Evolutionary conservation across 805 yeast genomes (phyloP).

Genomic region (Myxozyma udenii): DNA sequence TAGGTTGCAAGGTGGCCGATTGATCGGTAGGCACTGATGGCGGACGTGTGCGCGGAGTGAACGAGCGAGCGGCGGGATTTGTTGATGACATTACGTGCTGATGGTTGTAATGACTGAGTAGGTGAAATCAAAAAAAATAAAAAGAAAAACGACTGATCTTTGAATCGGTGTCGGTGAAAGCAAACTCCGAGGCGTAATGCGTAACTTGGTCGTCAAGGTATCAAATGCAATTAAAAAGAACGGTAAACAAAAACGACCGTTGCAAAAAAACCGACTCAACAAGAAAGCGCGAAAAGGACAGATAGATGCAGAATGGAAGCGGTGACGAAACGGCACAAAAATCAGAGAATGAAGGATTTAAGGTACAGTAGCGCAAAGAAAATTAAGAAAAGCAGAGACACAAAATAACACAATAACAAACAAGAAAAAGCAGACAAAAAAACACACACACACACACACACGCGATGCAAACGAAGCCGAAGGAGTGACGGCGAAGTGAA

Average conservation of each 20-base stretch:
- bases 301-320: too few species aligned
- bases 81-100: slow-evolving; percentile 7
- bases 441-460: too few species aligned
- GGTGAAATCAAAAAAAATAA: too few species aligned
- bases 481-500: too few species aligned
- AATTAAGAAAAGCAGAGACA: not conserved
- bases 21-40: too few species aligned
- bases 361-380: not conserved
- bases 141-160: too few species aligned
- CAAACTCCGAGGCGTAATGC: too few species aligned
- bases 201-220: too few species aligned
- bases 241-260: not conserved
- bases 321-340: not conserved
- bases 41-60: slow-evolving; percentile 21
- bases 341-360: not conserved
- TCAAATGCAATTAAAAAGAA: slow-evolving; percentile 7
- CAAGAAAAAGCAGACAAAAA: slow-evolving; percentile 1
- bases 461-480: too few species aligned
- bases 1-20: too few species aligned
- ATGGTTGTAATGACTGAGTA: too few species aligned
- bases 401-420: not conserved
- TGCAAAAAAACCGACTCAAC: not conserved
- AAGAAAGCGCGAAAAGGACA: not conserved
- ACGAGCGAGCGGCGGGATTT: slow-evolving; percentile 17
- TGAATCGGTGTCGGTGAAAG: too few species aligned